Percentiles rank a stretch among this genome's conserved stretches.
These are phyloP conservation scores for Akebia trifoliata DNA, from an alignment of 164 flowering plant genomes.

Conservation along the genomic window DNA sequence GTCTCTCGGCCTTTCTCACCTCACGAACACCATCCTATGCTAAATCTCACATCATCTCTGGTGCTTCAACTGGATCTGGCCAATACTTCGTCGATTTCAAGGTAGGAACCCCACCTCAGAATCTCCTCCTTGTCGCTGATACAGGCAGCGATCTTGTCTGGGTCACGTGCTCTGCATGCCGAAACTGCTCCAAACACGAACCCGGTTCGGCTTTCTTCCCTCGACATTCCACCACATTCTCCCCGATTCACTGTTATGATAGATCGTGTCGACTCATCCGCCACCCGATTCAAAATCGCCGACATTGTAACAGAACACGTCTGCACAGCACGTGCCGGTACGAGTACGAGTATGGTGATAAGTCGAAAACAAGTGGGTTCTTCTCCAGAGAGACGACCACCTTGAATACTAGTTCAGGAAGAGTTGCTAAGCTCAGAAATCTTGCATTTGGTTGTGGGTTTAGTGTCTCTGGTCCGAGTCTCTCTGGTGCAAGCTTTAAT, in stretches of 20 bases:
- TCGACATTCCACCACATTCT: constrained; percentile 57
- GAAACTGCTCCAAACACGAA: constrained; percentile 35
- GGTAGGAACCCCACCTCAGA: constrained; percentile 69
- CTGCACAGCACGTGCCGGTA: constrained; percentile 62
- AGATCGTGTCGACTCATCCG: constrained; percentile 43
- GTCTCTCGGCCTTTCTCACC: constrained; percentile 10
- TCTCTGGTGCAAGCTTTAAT: constrained; percentile 46
- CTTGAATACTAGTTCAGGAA: constrained; percentile 41
- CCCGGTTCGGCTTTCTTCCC: constrained; percentile 39
- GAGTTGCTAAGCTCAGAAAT: constrained; percentile 15
- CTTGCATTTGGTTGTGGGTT: constrained; percentile 69
- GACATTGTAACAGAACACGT: constrained; percentile 47
- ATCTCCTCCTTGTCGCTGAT: constrained; percentile 64
- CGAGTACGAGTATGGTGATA: constrained; percentile 61
- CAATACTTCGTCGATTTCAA: constrained; percentile 39
- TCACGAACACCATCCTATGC: not conserved
- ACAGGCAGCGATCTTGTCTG: constrained; percentile 83
- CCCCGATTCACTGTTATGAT: constrained; percentile 55
- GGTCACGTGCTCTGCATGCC: constrained; percentile 70
- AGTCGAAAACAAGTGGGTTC: constrained; percentile 55
- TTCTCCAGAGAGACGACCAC: constrained; percentile 54
- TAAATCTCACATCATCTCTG: constrained; percentile 20
- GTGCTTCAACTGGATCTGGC: constrained; percentile 27
- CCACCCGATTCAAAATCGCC: constrained; percentile 21
- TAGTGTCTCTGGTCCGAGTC: constrained; percentile 43